Evolutionary conservation across 441 rosid species (phyloP).

Genomic region (Francoa sonchifolia): DNA sequence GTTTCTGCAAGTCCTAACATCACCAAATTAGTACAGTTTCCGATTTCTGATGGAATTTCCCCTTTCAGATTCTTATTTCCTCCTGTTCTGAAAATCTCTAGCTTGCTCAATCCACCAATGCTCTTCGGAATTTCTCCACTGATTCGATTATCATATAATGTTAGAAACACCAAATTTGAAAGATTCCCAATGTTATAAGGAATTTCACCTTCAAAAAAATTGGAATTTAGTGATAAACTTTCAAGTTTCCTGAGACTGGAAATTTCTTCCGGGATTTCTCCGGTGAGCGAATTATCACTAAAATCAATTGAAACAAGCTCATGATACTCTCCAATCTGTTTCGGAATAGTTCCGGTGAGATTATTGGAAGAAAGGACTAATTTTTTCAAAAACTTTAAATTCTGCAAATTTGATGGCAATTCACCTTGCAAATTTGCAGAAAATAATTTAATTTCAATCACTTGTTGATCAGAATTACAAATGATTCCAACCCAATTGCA

Average conservation of each 20-base stretch:
- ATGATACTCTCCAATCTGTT: conserved; percentile 9
- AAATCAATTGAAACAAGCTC: conserved; percentile 8
- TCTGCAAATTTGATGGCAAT: conserved; percentile 12
- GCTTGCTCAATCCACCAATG: conserved; percentile 8
- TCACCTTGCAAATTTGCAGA: conserved; percentile 11
- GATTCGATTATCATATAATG: conserved; percentile 13
- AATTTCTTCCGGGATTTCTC: conserved; percentile 12
- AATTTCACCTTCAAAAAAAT: conserved; percentile 14
- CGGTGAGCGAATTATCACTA: conserved; percentile 9
- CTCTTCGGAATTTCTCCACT: conserved; percentile 10
- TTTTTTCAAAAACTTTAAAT: conserved; percentile 8
- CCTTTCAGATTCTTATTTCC: conserved; percentile 16
- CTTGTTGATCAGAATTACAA: conserved; percentile 9
- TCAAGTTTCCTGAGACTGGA: conserved; percentile 11
- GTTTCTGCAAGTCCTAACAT: conserved; percentile 19
- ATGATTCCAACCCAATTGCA: conserved; percentile 16
- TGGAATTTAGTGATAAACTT: conserved; percentile 11
- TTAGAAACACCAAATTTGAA: conserved; percentile 11
- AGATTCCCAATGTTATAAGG: conserved; percentile 14
- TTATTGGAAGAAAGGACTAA: conserved; percentile 12
- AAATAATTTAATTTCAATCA: conserved; percentile 9
- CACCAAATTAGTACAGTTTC: conserved; percentile 17
- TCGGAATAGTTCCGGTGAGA: conserved; percentile 13
- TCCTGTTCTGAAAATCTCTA: conserved; percentile 17
- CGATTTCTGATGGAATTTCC: conserved; percentile 14